phyloP scores from a whole-genome alignment of 177 flowering plant genomes.

The Vitis hybrid region DNA sequence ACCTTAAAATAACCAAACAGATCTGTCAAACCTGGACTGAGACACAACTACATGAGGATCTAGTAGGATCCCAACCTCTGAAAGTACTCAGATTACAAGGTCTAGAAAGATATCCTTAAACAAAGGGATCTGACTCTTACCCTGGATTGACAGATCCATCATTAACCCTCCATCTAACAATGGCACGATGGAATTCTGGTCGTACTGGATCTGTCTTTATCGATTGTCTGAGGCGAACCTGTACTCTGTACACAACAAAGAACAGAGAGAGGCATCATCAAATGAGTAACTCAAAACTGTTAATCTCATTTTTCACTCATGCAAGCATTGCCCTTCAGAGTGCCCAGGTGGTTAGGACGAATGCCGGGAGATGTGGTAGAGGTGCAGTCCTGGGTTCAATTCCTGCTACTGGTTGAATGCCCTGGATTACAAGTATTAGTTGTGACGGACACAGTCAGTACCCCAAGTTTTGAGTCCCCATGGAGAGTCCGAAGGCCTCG shows the following conservation, averaged over 20 bases:
- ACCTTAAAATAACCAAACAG: not conserved
- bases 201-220: slow-evolving; percentile 65
- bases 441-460: no score
- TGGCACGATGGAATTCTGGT: slow-evolving; percentile 84
- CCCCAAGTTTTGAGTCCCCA: no score
- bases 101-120: not conserved
- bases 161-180: slow-evolving; percentile 60
- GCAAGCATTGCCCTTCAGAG: no score
- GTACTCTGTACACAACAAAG: slow-evolving; percentile 50
- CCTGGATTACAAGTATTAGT: no score
- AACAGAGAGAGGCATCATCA: not conserved
- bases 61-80: not conserved
- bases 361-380: no score
- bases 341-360: no score
- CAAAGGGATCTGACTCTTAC: slow-evolving; percentile 36
- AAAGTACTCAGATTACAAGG: not conserved
- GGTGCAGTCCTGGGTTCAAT: no score
- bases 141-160: slow-evolving; percentile 81
- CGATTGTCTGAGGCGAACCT: slow-evolving; percentile 63
- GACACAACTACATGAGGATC: not conserved
- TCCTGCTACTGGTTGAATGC: no score
- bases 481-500: no score
- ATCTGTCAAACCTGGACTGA: not conserved
- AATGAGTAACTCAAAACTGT: no score
- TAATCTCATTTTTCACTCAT: no score